These are phyloP conservation scores for Myriosclerotinia curreyana DNA, from an alignment of 2,329 filamentous ascomycete species.

Conservation along the genomic window DNA sequence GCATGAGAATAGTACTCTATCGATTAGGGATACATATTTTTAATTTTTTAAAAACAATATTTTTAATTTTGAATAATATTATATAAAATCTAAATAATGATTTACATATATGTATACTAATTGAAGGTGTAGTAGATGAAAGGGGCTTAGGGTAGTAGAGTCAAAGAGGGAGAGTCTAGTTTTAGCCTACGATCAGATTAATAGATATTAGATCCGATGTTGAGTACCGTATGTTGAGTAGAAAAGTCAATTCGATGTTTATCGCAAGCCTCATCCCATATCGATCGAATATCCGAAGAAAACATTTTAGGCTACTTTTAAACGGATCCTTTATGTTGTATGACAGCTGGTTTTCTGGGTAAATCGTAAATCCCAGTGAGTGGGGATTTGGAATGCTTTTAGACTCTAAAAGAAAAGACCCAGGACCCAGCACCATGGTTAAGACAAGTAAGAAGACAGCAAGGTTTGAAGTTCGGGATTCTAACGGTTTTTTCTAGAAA, in stretches of 20 bases:
- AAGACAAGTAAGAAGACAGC: too few relatives aligned
- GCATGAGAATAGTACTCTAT: not conserved
- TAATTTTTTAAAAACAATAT: too few relatives aligned
- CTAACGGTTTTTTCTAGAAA: slow-evolving; percentile 5
- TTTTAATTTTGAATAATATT: too few relatives aligned
- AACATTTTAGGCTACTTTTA: not conserved
- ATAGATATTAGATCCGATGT: not conserved
- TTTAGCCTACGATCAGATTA: too few relatives aligned
- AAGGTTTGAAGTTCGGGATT: not conserved
- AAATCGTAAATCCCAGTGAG: not conserved
- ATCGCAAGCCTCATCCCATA: not conserved
- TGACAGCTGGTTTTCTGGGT: not conserved
- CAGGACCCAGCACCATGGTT: slow-evolving; percentile 11
- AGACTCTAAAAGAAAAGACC: not conserved
- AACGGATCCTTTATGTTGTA: not conserved
- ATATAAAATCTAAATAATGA: too few relatives aligned
- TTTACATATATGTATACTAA: too few relatives aligned
- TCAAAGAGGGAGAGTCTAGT: too few relatives aligned
- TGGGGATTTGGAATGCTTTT: not conserved
- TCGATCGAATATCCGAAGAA: not conserved
- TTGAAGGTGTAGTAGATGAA: too few relatives aligned
- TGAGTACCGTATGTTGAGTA: too few relatives aligned
- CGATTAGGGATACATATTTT: too few relatives aligned
- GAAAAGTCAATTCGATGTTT: not conserved
- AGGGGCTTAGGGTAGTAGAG: too few relatives aligned